These are phyloP conservation scores for Oxyria digyna DNA, from an alignment of 148 eudicot genomes.

Conservation along the genomic window DNA sequence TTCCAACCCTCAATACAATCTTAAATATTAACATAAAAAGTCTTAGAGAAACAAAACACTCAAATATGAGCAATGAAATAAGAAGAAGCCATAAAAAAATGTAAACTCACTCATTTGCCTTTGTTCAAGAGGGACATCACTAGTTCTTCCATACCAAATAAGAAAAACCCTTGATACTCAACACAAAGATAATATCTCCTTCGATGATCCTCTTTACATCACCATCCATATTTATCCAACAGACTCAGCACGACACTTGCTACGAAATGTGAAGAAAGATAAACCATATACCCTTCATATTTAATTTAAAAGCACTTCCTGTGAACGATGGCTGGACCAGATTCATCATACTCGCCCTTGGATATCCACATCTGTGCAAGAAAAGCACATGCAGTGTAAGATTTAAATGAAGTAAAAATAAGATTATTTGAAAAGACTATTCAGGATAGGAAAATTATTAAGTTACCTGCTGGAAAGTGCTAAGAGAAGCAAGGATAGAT, in stretches of 20 bases:
- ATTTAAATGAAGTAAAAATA: background rate
- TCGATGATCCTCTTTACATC: background rate
- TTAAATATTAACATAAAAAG: conserved; percentile 4
- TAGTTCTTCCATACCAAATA: background rate
- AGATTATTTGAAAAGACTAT: too few relatives aligned
- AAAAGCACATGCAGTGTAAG: background rate
- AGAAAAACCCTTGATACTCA: background rate
- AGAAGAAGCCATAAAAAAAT: background rate
- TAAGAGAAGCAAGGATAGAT: conserved; percentile 70
- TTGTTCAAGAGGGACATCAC: background rate
- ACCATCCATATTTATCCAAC: background rate
- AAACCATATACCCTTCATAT: background rate
- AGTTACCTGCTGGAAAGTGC: conserved; percentile 77
- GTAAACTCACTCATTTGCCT: background rate
- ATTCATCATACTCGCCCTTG: conserved; percentile 4
- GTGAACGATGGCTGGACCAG: conserved; percentile 9
- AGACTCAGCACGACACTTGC: background rate
- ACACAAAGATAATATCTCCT: background rate
- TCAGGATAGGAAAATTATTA: background rate
- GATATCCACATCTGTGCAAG: conserved; percentile 8
- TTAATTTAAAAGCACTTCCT: conserved; percentile 5
- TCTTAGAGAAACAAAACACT: background rate
- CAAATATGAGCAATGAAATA: background rate
- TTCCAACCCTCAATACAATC: background rate
- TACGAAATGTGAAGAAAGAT: background rate